phyloP scores from a whole-genome alignment of 2,329 filamentous ascomycete genomes.

The Hysterium pulicare region DNA sequence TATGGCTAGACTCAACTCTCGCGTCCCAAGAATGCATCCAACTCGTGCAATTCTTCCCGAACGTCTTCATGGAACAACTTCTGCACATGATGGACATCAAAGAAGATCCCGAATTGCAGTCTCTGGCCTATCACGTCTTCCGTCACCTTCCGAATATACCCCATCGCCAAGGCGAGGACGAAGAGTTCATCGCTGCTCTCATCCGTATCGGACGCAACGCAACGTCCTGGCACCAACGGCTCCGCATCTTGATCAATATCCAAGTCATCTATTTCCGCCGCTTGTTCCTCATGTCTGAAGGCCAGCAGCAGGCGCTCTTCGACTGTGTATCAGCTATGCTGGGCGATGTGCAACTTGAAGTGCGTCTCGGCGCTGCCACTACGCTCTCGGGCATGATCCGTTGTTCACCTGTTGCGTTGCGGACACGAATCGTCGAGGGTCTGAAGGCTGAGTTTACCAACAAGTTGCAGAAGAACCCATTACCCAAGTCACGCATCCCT shows the following conservation, averaged over 20 bases:
- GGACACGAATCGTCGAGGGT: constrained; percentile 70
- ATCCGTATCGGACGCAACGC: constrained; percentile 84
- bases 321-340: constrained; percentile 95
- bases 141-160: constrained; percentile 94
- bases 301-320: constrained; percentile 77
- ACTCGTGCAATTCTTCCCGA: constrained; percentile 85
- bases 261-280: constrained; percentile 98
- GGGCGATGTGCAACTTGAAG: constrained; percentile 85
- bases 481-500: constrained; percentile 65
- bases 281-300: constrained; percentile 75
- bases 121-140: constrained; percentile 93
- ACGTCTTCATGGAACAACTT: constrained; percentile 84
- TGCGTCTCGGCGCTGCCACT: constrained; percentile 85
- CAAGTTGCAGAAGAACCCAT: constrained; percentile 75
- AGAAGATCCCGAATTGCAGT: constrained; percentile 93
- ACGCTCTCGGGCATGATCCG: constrained; percentile 97
- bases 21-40: constrained; percentile 91
- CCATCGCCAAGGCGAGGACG: constrained; percentile 81
- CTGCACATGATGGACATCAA: constrained; percentile 99
- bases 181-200: constrained; percentile 77
- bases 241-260: constrained; percentile 95
- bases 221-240: constrained; percentile 88
- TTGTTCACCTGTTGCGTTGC: constrained; percentile 79
- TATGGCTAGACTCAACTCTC: constrained; percentile 90
- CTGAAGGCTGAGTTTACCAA: constrained; percentile 77